A percentile compares a stretch with the other conserved stretches of the same genome.
Conservation (phyloP, 805 yeast genomes). For the Ogataea pignaliae region DNA sequence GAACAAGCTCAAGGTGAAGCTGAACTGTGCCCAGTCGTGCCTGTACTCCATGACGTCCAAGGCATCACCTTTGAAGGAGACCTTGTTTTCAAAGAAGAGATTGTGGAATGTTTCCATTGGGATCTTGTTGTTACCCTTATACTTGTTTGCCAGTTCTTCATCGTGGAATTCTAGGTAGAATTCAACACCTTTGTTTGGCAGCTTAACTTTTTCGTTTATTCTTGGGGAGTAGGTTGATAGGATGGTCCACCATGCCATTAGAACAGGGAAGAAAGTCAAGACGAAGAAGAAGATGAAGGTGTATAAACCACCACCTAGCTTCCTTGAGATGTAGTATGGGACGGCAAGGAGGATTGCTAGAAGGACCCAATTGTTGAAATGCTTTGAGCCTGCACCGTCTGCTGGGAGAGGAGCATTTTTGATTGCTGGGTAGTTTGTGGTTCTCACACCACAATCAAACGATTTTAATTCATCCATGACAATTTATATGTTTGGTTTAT, state of each 20-base stretch:
- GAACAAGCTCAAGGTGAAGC: slow-evolving; percentile 73
- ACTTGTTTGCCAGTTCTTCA: slow-evolving; percentile 59
- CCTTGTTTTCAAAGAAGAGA: slow-evolving; percentile 77
- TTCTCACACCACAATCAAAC: slow-evolving; percentile 45
- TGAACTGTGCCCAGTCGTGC: slow-evolving; percentile 86
- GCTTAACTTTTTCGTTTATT: slow-evolving; percentile 66
- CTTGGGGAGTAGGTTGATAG: slow-evolving; percentile 77
- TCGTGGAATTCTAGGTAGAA: slow-evolving; percentile 80
- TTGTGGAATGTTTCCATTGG: slow-evolving; percentile 94
- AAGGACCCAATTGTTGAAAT: slow-evolving; percentile 61
- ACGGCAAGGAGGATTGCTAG: slow-evolving; percentile 45
- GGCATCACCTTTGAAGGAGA: slow-evolving; percentile 82
- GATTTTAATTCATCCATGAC: slow-evolving; percentile 17
- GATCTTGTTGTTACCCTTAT: slow-evolving; percentile 69
- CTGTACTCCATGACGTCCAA: slow-evolving; percentile 80
- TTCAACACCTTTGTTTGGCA: slow-evolving; percentile 75
- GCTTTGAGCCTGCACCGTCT: slow-evolving; percentile 82
- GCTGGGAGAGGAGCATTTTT: slow-evolving; percentile 86
- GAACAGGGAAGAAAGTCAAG: slow-evolving; percentile 59
- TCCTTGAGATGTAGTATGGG: slow-evolving; percentile 61
- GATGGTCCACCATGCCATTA: slow-evolving; percentile 80
- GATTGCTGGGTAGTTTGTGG: slow-evolving; percentile 62
- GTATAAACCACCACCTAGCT: slow-evolving; percentile 65
- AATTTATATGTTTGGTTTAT: neutral
- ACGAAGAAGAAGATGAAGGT: slow-evolving; percentile 59